Base-by-base conservation (phyloP, 2,329 filamentous ascomycete species). In the Sarocladium oryzae region DNA sequence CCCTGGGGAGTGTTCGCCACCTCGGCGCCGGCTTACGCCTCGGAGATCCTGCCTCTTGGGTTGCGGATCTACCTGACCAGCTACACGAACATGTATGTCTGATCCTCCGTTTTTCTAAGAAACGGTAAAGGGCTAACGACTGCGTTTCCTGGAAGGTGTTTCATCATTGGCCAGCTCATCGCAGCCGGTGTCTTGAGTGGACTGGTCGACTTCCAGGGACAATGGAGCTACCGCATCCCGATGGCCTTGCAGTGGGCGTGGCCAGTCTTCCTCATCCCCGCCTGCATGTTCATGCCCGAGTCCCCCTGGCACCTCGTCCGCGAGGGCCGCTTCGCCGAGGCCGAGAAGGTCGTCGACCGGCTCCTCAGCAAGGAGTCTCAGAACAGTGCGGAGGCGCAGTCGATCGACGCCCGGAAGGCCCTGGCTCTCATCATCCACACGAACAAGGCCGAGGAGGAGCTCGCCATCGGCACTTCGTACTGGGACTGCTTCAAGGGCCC, bases 171-270 rank as follows among this genome's bases (percentile, higher is more conserved):
- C 1, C 69, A 72, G 54, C 57, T 73, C 32, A 61, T 73, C 23
- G 65, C 66, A 1, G 63, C 66, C 2, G 53, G 53, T 13, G 49
- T 56, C 18, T 32, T 55, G 2, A 30, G 37, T 9, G 51, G 30
- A 4, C 35, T 52, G 4, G 16, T 52, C 32, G n/a, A 57, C 33
- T 58, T 63, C 15, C 52, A 57, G 2, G 37, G 63, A n/a, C 54
- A 73, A 40, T 73, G 67, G 66, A 64, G 66, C 2, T 75, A 70
- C 56, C 62, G 66, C 4, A 71, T 65, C 13, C 71, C 72, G 1
- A 74, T 70, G 45, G 71, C 63, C 0, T 52, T 73, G 1, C 70
- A 74, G 57, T 75, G 73, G 72, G 56, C 65, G 1, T 75, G 68
- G 64, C 69, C 71, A 0, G 59, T 66, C 1, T 63, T 66, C 4